A percentile compares a stretch with the other conserved stretches of the same genome.
phyloP scores from a whole-genome alignment of 306 rosid species.

The Cyamopsis tetragonoloba region DNA sequence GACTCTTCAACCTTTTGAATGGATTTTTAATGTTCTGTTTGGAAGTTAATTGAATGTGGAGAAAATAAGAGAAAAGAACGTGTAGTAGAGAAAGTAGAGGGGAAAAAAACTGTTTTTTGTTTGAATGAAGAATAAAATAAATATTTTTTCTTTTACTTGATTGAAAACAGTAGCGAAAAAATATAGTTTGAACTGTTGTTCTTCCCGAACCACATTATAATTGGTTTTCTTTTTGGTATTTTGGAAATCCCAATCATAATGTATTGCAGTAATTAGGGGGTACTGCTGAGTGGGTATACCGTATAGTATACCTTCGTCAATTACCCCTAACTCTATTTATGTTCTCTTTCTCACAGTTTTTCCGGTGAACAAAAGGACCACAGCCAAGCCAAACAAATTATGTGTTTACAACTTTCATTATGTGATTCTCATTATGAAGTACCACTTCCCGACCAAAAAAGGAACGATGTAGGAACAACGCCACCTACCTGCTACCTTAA shows the following conservation, averaged over 20 bases:
- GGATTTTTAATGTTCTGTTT: no score
- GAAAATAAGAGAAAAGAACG: no score
- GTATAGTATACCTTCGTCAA: no score
- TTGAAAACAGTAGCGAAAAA: no score
- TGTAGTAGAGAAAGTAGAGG: no score
- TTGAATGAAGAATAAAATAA: no score
- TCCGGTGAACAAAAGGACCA: background rate
- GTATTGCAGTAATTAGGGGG: background rate
- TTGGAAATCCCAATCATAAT: conserved; percentile 16
- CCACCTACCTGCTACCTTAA: background rate
- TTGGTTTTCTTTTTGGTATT: background rate
- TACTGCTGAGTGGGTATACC: background rate
- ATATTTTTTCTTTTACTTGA: no score
- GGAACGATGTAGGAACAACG: background rate
- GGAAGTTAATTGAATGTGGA: no score
- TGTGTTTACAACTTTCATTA: background rate
- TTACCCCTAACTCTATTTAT: no score
- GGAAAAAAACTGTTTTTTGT: no score
- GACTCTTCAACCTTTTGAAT: background rate
- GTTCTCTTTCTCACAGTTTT: background rate
- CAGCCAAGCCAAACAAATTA: background rate
- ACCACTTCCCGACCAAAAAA: background rate
- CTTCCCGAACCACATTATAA: no score
- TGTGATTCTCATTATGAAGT: conserved; percentile 22
- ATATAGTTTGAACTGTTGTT: no score